Evolutionary conservation across 78 protist species (phyloP).

Genomic region (Planoprotostelium fungivorum): DNA sequence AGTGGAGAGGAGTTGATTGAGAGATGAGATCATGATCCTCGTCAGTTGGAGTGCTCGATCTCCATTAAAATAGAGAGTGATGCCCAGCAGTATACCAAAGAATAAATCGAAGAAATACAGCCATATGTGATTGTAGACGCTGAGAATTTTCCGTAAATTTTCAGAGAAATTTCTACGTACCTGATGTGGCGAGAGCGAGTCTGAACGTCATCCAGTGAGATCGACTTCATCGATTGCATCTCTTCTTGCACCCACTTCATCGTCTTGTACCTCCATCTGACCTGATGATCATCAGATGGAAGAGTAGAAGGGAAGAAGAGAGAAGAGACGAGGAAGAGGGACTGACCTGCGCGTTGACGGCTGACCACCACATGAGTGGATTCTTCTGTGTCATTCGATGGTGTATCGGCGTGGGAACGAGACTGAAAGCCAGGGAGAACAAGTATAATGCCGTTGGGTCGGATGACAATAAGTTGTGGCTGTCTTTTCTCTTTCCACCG

Average conservation of each 20-base stretch:
- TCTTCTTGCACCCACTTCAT: not conserved
- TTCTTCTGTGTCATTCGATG: not conserved
- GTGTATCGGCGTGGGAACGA: not conserved
- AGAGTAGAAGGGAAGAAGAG: not conserved
- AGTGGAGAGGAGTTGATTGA: slow-evolving; percentile 22
- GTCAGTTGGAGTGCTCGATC: not conserved
- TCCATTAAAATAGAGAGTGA: not conserved
- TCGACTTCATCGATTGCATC: not conserved
- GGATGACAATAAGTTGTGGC: not conserved
- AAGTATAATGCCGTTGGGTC: not conserved
- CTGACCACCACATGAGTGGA: not conserved
- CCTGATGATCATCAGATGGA: not conserved
- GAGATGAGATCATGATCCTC: not conserved
- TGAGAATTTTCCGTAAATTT: too few relatives aligned
- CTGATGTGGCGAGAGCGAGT: not conserved
- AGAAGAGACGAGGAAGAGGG: not conserved
- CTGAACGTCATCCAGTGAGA: not conserved
- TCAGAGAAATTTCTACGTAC: not conserved
- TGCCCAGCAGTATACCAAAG: not conserved
- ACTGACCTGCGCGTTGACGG: not conserved
- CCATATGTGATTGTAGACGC: not conserved
- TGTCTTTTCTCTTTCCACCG: not conserved
- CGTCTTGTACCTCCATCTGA: not conserved
- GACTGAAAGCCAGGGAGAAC: not conserved
- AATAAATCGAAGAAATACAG: not conserved